These are phyloP conservation scores for Barnettozyma pratensis DNA, from an alignment of 805 yeast species.

Conservation along the genomic window DNA sequence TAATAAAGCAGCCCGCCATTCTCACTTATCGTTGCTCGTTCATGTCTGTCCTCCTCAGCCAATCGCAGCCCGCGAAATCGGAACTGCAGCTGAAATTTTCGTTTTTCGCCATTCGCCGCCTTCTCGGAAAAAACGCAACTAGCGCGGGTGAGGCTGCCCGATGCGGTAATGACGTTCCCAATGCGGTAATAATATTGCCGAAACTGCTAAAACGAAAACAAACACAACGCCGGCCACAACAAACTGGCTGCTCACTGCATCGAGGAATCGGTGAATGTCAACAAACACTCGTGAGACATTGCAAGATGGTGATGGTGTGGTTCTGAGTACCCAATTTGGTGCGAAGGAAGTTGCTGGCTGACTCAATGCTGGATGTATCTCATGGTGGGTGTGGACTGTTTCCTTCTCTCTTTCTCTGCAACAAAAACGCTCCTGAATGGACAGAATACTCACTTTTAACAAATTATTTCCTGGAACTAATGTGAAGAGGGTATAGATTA, in stretches of 20 bases:
- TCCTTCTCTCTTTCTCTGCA: neutral
- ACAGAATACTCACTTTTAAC: conserved; percentile 5
- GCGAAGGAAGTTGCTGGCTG: too few relatives aligned
- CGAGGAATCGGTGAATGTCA: neutral
- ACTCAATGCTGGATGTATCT: too few relatives aligned
- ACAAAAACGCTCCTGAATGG: neutral
- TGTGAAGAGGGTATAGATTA: conserved; percentile 6
- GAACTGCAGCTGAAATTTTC: neutral
- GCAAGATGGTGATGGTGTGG: neutral
- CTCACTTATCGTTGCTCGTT: neutral
- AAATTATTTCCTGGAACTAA: conserved; percentile 7
- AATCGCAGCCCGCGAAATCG: neutral
- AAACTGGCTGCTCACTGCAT: neutral
- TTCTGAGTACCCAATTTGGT: too few relatives aligned
- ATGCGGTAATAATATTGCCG: neutral
- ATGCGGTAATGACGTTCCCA: neutral
- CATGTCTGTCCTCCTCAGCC: neutral
- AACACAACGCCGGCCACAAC: neutral
- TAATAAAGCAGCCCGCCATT: neutral
- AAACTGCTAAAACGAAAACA: neutral
- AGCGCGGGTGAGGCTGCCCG: neutral
- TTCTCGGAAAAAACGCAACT: conserved; percentile 3
- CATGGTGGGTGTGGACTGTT: neutral
- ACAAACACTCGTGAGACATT: neutral
- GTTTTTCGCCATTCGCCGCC: neutral